These are phyloP conservation scores for Chaetoceros tenuissimus DNA, from an alignment of 108 stramenopile genomes.

Conservation along the genomic window DNA sequence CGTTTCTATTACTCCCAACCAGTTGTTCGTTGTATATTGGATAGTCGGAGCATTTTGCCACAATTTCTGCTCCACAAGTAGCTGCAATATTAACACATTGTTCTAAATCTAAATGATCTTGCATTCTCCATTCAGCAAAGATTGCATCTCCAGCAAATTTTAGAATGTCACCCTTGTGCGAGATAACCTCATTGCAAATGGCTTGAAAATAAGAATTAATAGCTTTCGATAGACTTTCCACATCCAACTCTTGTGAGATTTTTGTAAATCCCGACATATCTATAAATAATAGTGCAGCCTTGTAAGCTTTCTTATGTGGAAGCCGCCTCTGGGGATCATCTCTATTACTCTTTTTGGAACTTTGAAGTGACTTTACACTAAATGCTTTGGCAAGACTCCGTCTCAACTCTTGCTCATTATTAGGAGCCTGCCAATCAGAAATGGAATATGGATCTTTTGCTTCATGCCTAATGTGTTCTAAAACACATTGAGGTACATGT, in stretches of 20 bases:
- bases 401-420: too few relatives aligned
- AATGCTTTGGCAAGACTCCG: too few relatives aligned
- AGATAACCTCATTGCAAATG: slow-evolving; percentile 55
- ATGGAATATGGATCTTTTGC: slow-evolving; percentile 76
- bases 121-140: slow-evolving; percentile 35
- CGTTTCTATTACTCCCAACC: too few relatives aligned
- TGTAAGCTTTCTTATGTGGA: too few relatives aligned
- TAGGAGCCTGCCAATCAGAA: too few relatives aligned
- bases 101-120: slow-evolving; percentile 20
- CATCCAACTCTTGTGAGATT: slow-evolving; percentile 55
- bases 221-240: slow-evolving; percentile 54
- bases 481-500: slow-evolving; percentile 32
- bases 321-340: too few relatives aligned
- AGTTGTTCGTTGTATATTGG: slow-evolving; percentile 27
- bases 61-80: slow-evolving; percentile 38
- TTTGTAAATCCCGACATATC: slow-evolving; percentile 85
- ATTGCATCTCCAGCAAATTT: slow-evolving; percentile 58
- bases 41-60: slow-evolving; percentile 45
- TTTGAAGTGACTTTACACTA: too few relatives aligned
- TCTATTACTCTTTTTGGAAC: too few relatives aligned
- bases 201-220: slow-evolving; percentile 76
- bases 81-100: slow-evolving; percentile 44
- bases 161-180: slow-evolving; percentile 55
- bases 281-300: slow-evolving; percentile 74
- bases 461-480: slow-evolving; percentile 67